Evolutionary conservation across 306 rosid genomes (phyloP), one percentile per base, ranked within the genome.

Genomic region (Vicia sativa): DNA sequence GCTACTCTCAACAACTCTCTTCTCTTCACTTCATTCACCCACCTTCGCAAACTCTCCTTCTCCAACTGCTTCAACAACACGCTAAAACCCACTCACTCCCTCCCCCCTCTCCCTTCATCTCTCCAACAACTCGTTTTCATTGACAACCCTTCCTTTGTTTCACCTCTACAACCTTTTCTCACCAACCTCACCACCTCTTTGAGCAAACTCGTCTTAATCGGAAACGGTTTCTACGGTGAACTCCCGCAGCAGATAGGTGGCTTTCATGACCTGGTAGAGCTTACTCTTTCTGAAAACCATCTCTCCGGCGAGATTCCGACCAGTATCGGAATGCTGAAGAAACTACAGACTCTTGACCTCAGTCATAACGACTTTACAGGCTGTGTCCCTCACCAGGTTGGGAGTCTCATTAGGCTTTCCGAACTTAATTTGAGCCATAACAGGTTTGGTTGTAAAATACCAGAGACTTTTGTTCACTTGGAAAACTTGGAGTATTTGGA

Each of bases 391-490:
- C 67, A 77, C 25, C 23, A 77, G 3, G 16, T 83, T 64, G 90
- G 87, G 10, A 68, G 58, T 49, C 84, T 89, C 48, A 12, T 81
- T 11, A 73, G 63, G 67, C 85, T 89, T 41, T n/a, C 87, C 59
- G 84, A 87, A 84, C 82, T 92, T 44, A 95, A 92, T 29, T 21
- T 89, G 67, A 87, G 91, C 67, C 74, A 42, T 39, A 89, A 92
- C 25, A 15, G 34, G 13, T 74, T 92, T 4, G 23, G 52, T 7
- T 89, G 95, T 6, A 41, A 73, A 73, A 81, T 92, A 50, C 96
- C 95, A 2, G 89, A 81, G 48, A 79, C 78, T 37, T 77, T 86
- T 0, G 71, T 45, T 2, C 50, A 64, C 39, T 31, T 86, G 72
- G 49, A 73, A 58, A 74, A 68, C 6, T 11, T 76, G 72, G 87